Evolutionary conservation across 176 grass and related monocot genomes (phyloP), one percentile per base, ranked within the genome.

Genomic region (Thalia dealbata): DNA sequence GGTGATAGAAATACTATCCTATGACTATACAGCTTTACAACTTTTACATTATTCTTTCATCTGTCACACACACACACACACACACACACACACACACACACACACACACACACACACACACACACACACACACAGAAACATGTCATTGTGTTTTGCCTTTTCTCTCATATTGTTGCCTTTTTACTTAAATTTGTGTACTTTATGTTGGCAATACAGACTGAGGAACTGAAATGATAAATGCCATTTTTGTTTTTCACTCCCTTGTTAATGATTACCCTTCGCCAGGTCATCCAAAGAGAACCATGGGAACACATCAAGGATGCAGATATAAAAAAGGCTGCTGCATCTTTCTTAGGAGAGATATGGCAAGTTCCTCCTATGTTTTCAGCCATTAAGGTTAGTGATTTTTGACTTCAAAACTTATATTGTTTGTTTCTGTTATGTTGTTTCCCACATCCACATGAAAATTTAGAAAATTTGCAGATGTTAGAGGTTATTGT

Each of bases 341-440:
- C 76, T 63, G 78, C 84, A 82, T 78, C 83, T 71, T 96, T 92
- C 73, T 88, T 86, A 81, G 93, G 93, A 42, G 89, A 97, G 74
- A 92, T 90, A 82, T 96, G 87, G 93, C 93, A 96, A 82, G 93
- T 96, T 65, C 93, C 93, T 83, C 93, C 89, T 0, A 96, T 96
- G 89, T 96, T 96, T 87, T 96, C 89, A 84, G 93, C 93, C 52
- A 90, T 96, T 77, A 96, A 96, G 93, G 93, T 96, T 75, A 15
- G 55, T 12, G 43, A 76, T 82, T 9, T 80, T 64, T 52, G 73
- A 72, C 14, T 52, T 71, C 12, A 15, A 22, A 50, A 48, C 9
- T 7, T 50, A 6, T 68, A 7, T 21, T 41, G 16, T n/a, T 38
- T 38, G 32, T 38, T 38, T 38, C 10, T 52, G 10, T 52, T 55